Conservation (phyloP, 371 early-diverging fungal species). For the Syncephalastrum monosporum region DNA sequence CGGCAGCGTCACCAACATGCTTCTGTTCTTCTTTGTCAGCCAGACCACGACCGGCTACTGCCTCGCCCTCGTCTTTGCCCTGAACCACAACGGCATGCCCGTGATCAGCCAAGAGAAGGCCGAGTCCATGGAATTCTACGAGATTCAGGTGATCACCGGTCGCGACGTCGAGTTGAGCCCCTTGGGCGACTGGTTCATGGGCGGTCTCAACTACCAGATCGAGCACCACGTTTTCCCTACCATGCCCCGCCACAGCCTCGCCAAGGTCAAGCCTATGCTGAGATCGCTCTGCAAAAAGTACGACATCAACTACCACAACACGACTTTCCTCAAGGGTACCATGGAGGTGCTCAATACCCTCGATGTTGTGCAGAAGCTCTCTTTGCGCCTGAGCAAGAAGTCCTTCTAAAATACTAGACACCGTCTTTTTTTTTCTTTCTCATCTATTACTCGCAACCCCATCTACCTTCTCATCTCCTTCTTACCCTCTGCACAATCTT, state of each 20-base stretch:
- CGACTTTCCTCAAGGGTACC: conserved; percentile 70
- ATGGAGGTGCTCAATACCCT: conserved; percentile 71
- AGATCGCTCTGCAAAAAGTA: conserved; percentile 73
- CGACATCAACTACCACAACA: conserved; percentile 68
- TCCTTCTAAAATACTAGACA: conserved; percentile 22
- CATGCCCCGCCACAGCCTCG: conserved; percentile 78
- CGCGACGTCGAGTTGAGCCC: conserved; percentile 69
- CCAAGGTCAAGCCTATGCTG: conserved; percentile 65
- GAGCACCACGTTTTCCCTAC: conserved; percentile 84
- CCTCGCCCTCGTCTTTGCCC: conserved; percentile 77
- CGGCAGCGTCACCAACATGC: conserved; percentile 49
- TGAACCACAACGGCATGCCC: conserved; percentile 92
- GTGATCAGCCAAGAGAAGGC: conserved; percentile 74
- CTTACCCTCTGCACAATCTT: not conserved
- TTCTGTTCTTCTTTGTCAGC: conserved; percentile 66
- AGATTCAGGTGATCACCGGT: conserved; percentile 78
- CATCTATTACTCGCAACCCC: not conserved
- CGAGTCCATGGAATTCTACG: conserved; percentile 72
- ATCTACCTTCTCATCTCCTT: not conserved
- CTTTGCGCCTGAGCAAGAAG: conserved; percentile 53
- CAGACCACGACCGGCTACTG: conserved; percentile 79
- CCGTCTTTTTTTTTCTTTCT: not conserved
- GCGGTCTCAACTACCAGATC: conserved; percentile 85
- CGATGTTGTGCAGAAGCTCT: conserved; percentile 57
- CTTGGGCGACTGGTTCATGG: conserved; percentile 81